Evolutionary conservation across 2,329 filamentous ascomycete genomes (phyloP), one percentile per base, ranked within the genome.

Genomic region (Sclerotinia nivalis): DNA sequence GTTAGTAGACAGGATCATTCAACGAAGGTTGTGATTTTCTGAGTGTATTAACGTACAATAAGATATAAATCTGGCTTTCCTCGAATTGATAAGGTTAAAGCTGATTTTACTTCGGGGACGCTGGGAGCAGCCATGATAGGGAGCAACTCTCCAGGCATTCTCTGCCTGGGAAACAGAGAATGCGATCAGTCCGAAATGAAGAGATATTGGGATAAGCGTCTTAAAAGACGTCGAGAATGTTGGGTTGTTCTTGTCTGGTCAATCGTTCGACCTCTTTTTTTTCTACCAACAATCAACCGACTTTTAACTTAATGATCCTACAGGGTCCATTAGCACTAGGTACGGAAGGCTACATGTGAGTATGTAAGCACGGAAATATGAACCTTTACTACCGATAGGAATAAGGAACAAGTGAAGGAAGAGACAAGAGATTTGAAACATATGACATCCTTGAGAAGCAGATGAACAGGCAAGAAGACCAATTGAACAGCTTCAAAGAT

Each of bases 91-190:
- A 77, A 77, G 13, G 64, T 43, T 59, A 69, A 69, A 50, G 56
- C 37, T 34, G 66, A 47, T 69, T 69, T 69, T 50, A 52, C 37
- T 55, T 69, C 66, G 47, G 76, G 73, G 72, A 76, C 67, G 72
- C 66, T 75, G 69, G 75, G 73, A 74, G 76, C 72, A 73, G 75
- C 77, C 78, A 79, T 79, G 74, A 74, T 74, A 73, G 76, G 75
- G 75, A 78, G 71, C 71, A 78, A 75, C 77, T 79, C 77, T 74
- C 77, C 77, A 75, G 77, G 77, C 77, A 79, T 79, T 71, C 72
- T 77, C 73, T 76, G 74, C 76, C 76, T 75, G 69, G 70, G 52
- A 50, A 47, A 66, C 69, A 72, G 69, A 74, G 67, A 68, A 69
- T 74, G 73, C 75, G 71, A 75, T 71, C 71, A 74, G 70, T 68